phyloP scores from a whole-genome alignment of 495 filamentous ascomycete species.

The Astrothelium macrocarpum region DNA sequence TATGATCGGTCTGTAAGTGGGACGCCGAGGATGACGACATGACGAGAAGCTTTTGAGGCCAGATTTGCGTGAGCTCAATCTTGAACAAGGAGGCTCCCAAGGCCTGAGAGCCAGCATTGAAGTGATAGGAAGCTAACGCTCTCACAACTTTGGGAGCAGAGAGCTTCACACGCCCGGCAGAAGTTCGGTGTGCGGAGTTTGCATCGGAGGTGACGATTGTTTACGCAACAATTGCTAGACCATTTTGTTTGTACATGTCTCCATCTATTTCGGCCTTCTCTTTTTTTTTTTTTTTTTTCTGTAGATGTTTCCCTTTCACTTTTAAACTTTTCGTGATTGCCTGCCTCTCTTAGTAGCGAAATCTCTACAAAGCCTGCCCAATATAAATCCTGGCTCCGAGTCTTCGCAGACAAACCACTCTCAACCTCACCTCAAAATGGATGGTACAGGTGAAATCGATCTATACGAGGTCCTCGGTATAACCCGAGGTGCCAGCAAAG shows the following conservation, averaged over 20 bases:
- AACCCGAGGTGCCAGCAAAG: slow-evolving; percentile 55
- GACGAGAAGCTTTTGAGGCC: background rate
- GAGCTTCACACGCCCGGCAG: background rate
- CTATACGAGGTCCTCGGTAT: slow-evolving; percentile 77
- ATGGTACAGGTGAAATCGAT: slow-evolving; percentile 44
- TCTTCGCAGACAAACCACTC: background rate
- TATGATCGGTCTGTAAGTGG: background rate
- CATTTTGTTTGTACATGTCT: background rate
- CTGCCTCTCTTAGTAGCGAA: background rate
- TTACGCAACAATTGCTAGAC: background rate
- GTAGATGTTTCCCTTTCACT: too few species aligned
- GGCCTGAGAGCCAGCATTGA: background rate
- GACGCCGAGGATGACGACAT: background rate
- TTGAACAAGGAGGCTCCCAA: background rate
- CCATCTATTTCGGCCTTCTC: background rate
- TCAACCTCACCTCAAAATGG: slow-evolving; percentile 9
- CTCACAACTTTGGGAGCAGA: background rate
- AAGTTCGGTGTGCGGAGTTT: background rate
- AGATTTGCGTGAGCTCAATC: background rate
- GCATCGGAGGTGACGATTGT: background rate
- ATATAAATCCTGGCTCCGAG: background rate
- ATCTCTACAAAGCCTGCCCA: background rate
- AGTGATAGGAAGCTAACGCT: background rate
- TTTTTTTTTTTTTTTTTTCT: background rate
- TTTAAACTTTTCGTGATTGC: background rate